Evolutionary conservation across 768 basidiomycete genomes (phyloP), one percentile per base, ranked within the genome.

Genomic region (Leucosporidium yakuticum): DNA sequence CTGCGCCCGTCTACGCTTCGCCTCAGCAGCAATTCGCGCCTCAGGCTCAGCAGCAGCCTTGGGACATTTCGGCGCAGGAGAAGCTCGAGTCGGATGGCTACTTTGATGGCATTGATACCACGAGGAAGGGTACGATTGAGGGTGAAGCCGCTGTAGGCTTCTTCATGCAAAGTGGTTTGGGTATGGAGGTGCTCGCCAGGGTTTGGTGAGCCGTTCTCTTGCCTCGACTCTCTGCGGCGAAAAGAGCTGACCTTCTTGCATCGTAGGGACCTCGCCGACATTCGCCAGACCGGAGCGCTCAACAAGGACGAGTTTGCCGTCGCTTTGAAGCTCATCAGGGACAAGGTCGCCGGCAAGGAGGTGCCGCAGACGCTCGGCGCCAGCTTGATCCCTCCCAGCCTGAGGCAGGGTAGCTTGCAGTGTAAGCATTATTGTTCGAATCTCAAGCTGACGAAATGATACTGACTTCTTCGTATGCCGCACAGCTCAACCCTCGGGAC

Each of bases 101-200:
- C 79, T 99, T 97, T 77, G 86, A 88, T 66, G 81, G 81, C n/a
- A 82, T 98, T 49, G 96, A 99, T 77, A 78, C 83, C 21, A 83
- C 84, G 69, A 86, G 83, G 71, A 83, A 80, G 67, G 93, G 92
- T 0, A 90, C 83, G 76, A 88, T 98, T 25, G 92, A 94, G 76
- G 93, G 93, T 12, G 91, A 95, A 67, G 86, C 91, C 44, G 96
- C 92, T 12, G 96, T 96, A 7, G 91, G 91, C 4, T 98, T 98
- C 79, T 89, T 99, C 88, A 77, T 95, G 67, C 87, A 92, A 79
- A 94, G 91, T 39, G 87, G 89, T 56, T 80, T 99, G 56, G 83
- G 87, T 2, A 89, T 90, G 68, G 87, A 88, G 32, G 83, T 84
- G 31, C 83, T 99, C n/a, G 96, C 96, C 6, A 87, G 85, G 74